A percentile compares a stretch with the other conserved stretches of the same genome.
These are phyloP conservation scores for Annona cherimola DNA, from an alignment of 164 flowering plant genomes.

Conservation along the genomic window DNA sequence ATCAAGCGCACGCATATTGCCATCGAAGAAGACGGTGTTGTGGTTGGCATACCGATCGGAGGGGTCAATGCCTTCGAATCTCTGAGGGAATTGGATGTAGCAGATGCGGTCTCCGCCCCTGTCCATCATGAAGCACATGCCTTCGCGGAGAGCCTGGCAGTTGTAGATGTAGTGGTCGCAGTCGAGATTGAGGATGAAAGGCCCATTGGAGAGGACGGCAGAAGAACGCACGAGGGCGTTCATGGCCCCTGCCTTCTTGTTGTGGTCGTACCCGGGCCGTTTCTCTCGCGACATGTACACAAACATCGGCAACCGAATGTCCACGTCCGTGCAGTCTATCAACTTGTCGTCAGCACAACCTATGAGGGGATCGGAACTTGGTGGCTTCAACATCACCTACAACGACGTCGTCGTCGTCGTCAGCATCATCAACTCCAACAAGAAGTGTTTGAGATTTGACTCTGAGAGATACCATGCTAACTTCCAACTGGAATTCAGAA, in stretches of 20 bases:
- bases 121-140: constrained; percentile 92
- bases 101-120: constrained; percentile 70
- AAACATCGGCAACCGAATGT: constrained; percentile 31
- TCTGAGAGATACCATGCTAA: background rate
- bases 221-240: constrained; percentile 70
- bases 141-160: constrained; percentile 64
- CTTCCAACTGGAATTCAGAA: background rate
- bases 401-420: background rate
- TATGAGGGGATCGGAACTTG: constrained; percentile 35
- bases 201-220: constrained; percentile 65
- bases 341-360: constrained; percentile 27
- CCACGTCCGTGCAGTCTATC: constrained; percentile 27
- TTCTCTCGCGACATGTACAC: constrained; percentile 35
- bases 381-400: constrained; percentile 79
- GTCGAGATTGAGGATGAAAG: constrained; percentile 74
- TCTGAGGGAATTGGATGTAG: constrained; percentile 79
- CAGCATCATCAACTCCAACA: too few species aligned
- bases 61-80: constrained; percentile 86
- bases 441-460: background rate
- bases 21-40: constrained; percentile 81
- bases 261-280: constrained; percentile 32
- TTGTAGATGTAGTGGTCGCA: constrained; percentile 78
- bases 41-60: constrained; percentile 80
- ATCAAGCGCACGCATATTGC: constrained; percentile 90
- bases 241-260: constrained; percentile 94